These are phyloP conservation scores for Phytopythium helicoides DNA, from an alignment of 352 stramenopile genomes.

Conservation along the genomic window DNA sequence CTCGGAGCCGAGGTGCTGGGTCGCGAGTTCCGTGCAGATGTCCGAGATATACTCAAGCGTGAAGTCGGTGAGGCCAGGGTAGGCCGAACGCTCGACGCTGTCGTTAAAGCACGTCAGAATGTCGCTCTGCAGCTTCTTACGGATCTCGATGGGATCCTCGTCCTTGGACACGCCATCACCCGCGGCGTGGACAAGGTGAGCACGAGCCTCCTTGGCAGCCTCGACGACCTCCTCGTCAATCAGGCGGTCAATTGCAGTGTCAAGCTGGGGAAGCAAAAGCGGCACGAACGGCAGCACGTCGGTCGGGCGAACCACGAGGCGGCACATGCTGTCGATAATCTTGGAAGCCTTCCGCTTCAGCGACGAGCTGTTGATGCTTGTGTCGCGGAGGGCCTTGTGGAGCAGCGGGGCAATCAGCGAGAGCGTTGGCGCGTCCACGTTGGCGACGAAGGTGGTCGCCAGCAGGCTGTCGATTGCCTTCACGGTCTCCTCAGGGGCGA, in stretches of 20 bases:
- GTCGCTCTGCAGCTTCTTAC: conserved; percentile 42
- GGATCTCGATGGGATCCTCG: conserved; percentile 55
- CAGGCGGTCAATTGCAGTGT: conserved; percentile 90
- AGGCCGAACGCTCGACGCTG: conserved; percentile 39
- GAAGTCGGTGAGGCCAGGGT: conserved; percentile 50
- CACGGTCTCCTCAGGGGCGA: conserved; percentile 88
- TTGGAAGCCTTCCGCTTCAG: conserved; percentile 90
- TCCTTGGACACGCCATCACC: conserved; percentile 49
- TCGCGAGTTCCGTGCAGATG: conserved; percentile 58
- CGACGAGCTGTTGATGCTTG: conserved; percentile 89
- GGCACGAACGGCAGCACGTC: conserved; percentile 91
- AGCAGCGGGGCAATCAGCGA: conserved; percentile 90
- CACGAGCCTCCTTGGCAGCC: conserved; percentile 50
- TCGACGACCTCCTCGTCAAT: conserved; percentile 91
- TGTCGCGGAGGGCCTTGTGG: conserved; percentile 89
- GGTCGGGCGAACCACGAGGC: conserved; percentile 80
- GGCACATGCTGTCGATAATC: conserved; percentile 94
- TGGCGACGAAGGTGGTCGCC: conserved; percentile 91
- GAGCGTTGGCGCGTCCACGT: conserved; percentile 89
- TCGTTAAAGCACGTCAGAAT: conserved; percentile 44
- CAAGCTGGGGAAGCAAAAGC: conserved; percentile 90
- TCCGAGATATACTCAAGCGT: conserved; percentile 59
- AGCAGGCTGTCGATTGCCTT: conserved; percentile 90
- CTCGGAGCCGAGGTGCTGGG: conserved; percentile 52
- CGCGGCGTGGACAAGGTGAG: conserved; percentile 54